These are phyloP conservation scores for Acidomyces sp. DNA, from an alignment of 495 filamentous ascomycete species.

Conservation along the genomic window DNA sequence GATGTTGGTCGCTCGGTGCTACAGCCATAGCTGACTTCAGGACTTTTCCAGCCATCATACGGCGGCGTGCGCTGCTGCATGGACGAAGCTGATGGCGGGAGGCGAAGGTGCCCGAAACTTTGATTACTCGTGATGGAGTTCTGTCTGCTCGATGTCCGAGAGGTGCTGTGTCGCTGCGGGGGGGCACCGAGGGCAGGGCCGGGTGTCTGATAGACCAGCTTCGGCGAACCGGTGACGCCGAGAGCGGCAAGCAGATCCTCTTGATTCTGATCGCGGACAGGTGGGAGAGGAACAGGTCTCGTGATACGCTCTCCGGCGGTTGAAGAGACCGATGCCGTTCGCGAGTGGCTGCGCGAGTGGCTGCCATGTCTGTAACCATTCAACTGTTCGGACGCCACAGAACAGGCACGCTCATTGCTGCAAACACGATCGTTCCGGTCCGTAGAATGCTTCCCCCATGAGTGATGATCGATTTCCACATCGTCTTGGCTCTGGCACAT, in stretches of 20 bases:
- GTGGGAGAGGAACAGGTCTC: slow-evolving; percentile 5
- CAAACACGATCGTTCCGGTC: slow-evolving; percentile 24
- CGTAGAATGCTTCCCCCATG: slow-evolving; percentile 3
- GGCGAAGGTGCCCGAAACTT: neutral
- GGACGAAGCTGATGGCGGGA: slow-evolving; percentile 16
- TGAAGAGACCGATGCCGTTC: slow-evolving; percentile 7
- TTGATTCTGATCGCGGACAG: slow-evolving; percentile 20
- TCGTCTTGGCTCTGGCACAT: neutral
- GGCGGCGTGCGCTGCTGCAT: slow-evolving; percentile 4
- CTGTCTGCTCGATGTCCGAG: neutral
- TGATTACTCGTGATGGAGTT: neutral
- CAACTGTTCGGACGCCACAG: no score
- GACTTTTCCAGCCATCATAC: slow-evolving; percentile 18
- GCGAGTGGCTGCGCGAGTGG: slow-evolving; percentile 2
- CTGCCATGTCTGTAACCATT: neutral
- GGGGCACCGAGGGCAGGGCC: slow-evolving; percentile 16
- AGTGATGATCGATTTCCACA: slow-evolving; percentile 4
- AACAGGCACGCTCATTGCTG: slow-evolving; percentile 26
- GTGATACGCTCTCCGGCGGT: slow-evolving; percentile 1
- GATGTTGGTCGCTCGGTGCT: slow-evolving; percentile 16
- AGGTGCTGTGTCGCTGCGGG: neutral
- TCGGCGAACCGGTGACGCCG: slow-evolving; percentile 30
- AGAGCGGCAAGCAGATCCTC: slow-evolving; percentile 29
- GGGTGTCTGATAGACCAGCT: slow-evolving; percentile 25
- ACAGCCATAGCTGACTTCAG: slow-evolving; percentile 8